Evolutionary conservation across 495 filamentous ascomycete species (phyloP).

Genomic region (Xylaria venustula): DNA sequence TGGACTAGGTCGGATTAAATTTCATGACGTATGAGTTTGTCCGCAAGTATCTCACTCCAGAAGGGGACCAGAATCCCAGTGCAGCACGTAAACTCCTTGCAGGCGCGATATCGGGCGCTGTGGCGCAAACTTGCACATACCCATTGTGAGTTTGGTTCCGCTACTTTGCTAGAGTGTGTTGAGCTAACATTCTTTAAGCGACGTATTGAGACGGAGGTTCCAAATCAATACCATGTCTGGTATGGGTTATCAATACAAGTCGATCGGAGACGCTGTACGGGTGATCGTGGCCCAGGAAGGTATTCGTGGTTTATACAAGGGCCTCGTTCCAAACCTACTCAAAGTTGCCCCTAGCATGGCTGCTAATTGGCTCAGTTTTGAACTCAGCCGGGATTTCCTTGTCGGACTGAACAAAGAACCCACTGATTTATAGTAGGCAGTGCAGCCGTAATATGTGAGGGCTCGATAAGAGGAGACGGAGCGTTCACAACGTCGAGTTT

Average conservation of each 20-base stretch:
- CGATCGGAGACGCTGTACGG: constrained; percentile 77
- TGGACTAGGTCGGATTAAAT: constrained; percentile 79
- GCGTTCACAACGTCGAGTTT: constrained; percentile 16
- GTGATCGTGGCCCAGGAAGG: constrained; percentile 78
- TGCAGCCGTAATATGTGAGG: not conserved
- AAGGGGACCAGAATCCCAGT: constrained; percentile 82
- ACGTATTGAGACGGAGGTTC: constrained; percentile 92
- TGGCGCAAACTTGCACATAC: constrained; percentile 97
- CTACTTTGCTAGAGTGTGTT: not conserved
- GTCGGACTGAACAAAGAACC: constrained; percentile 52
- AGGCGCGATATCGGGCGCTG: constrained; percentile 89
- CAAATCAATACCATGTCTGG: constrained; percentile 99
- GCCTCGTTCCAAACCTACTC: constrained; percentile 87
- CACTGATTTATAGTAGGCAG: constrained; percentile 20
- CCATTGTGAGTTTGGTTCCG: constrained; percentile 69
- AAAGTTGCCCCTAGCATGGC: constrained; percentile 99
- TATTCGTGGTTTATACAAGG: constrained; percentile 77
- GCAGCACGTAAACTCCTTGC: constrained; percentile 79
- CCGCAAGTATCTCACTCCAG: constrained; percentile 78
- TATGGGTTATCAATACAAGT: constrained; percentile 95
- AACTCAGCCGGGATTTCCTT: constrained; percentile 85
- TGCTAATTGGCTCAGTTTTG: constrained; percentile 95
- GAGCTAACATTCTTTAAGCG: constrained; percentile 49
- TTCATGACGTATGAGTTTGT: constrained; percentile 97
- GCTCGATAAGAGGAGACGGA: not conserved